Evolutionary conservation across 73 alveolate genomes (phyloP).

Genomic region (Tetrahymena elliotti): DNA sequence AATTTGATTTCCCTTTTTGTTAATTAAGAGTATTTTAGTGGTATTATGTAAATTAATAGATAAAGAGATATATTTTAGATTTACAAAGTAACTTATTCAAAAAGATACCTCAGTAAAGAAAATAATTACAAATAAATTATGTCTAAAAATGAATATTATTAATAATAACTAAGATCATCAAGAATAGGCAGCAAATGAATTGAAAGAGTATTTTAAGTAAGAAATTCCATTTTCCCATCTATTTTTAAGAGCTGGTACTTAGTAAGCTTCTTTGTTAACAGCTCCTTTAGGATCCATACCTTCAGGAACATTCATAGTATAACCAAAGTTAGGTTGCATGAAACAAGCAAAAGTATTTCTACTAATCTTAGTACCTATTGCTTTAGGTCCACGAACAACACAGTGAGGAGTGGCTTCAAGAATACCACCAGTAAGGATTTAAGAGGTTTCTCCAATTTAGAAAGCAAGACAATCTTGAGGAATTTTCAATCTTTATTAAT

Average conservation of each 20-base stretch:
- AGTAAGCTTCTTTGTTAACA: slow-evolving; percentile 19
- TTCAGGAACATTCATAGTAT: slow-evolving; percentile 23
- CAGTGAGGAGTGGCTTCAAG: slow-evolving; percentile 76
- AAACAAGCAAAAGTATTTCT: slow-evolving; percentile 70
- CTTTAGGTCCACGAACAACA: slow-evolving; percentile 43
- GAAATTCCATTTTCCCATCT: slow-evolving; percentile 32
- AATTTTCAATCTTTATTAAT: slow-evolving; percentile 35
- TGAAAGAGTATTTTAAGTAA: slow-evolving; percentile 10
- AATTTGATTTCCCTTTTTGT: background rate
- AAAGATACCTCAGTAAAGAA: background rate
- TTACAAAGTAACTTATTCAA: background rate
- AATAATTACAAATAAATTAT: background rate
- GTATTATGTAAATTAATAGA: too few relatives aligned
- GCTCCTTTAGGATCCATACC: slow-evolving; percentile 19
- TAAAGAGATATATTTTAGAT: background rate
- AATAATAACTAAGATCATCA: background rate
- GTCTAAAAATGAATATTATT: background rate
- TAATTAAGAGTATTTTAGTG: background rate
- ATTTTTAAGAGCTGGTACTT: slow-evolving; percentile 22
- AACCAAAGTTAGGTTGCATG: slow-evolving; percentile 51
- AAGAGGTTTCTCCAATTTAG: slow-evolving; percentile 72
- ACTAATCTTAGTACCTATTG: slow-evolving; percentile 14
- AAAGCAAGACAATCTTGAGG: slow-evolving; percentile 52
- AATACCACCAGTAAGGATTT: slow-evolving; percentile 64
- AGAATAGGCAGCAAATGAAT: slow-evolving; percentile 18